A percentile compares a stretch with the other conserved stretches of the same genome.
phyloP scores from a whole-genome alignment of 1,284 basidiomycete species.

The Pyrrhoderma lamaoense region DNA sequence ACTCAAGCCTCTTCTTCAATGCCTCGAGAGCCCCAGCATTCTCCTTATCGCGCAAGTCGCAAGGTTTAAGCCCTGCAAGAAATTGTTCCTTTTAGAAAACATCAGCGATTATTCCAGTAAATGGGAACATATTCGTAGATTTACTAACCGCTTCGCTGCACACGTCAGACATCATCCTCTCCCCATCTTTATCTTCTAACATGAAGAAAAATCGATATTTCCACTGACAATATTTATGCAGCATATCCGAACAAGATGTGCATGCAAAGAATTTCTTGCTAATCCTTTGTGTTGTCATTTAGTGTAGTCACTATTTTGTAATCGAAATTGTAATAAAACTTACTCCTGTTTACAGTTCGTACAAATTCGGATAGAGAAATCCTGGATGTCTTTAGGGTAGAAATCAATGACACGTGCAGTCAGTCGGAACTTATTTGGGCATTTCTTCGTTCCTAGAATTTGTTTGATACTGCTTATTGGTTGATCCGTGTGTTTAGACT shows the following conservation, averaged over 20 bases:
- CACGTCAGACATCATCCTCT: constrained; percentile 37
- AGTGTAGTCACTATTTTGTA: constrained; percentile 9
- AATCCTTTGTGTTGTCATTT: constrained; percentile 30
- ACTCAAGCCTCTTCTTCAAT: constrained; percentile 5
- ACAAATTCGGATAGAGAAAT: constrained; percentile 44
- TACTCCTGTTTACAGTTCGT: constrained; percentile 45
- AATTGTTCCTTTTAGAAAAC: constrained; percentile 3
- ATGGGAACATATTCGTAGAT: neutral
- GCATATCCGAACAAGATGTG: constrained; percentile 42
- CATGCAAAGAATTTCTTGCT: constrained; percentile 38
- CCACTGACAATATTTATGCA: constrained; percentile 40
- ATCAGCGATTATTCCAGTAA: constrained; percentile 1
- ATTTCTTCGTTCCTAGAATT: constrained; percentile 29
- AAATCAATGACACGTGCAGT: constrained; percentile 48
- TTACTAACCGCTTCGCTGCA: constrained; percentile 29
- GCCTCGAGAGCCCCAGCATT: constrained; percentile 2
- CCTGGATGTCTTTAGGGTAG: constrained; percentile 41
- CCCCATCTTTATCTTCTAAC: constrained; percentile 41
- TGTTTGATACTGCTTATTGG: constrained; percentile 32
- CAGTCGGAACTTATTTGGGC: constrained; percentile 37
- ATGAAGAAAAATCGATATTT: constrained; percentile 42
- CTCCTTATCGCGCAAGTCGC: constrained; percentile 8
- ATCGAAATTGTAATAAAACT: neutral
- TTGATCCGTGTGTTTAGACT: constrained; percentile 10
- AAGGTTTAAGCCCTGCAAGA: constrained; percentile 10